Percentiles rank a stretch among this genome's conserved stretches.
Conservation (phyloP, 768 basidiomycete genomes). For the Suillus hirtellus region DNA sequence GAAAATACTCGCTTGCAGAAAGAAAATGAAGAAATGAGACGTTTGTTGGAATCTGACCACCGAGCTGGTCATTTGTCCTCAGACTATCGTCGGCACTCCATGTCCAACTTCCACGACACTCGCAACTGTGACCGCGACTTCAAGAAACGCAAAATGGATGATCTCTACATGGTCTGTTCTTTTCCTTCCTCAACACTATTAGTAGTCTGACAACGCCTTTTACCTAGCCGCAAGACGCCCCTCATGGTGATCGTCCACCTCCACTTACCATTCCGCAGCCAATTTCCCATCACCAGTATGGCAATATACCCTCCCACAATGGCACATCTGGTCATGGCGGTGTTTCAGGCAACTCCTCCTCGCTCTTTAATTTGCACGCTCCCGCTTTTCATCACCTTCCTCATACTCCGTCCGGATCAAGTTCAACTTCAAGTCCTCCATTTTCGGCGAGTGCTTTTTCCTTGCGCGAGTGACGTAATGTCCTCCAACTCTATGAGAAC, state of each 20-base stretch:
- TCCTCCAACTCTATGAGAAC: slow-evolving; percentile 35
- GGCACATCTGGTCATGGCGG: slow-evolving; percentile 39
- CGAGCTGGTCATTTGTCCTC: slow-evolving; percentile 34
- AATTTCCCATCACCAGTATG: slow-evolving; percentile 50
- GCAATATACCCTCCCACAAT: slow-evolving; percentile 39
- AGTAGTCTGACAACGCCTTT: slow-evolving; percentile 3
- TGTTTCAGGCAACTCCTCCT: slow-evolving; percentile 38
- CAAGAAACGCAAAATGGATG: slow-evolving; percentile 64
- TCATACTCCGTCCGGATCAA: slow-evolving; percentile 71
- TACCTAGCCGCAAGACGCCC: slow-evolving; percentile 49
- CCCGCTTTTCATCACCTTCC: slow-evolving; percentile 63
- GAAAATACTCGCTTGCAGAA: slow-evolving; percentile 71
- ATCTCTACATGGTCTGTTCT: slow-evolving; percentile 52
- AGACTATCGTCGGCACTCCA: slow-evolving; percentile 50
- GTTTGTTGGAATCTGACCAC: slow-evolving; percentile 53
- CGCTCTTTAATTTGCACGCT: slow-evolving; percentile 54
- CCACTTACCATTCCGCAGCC: slow-evolving; percentile 66
- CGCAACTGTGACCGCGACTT: slow-evolving; percentile 57
- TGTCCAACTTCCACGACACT: slow-evolving; percentile 48
- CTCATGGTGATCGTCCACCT: slow-evolving; percentile 46
- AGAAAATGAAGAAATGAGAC: slow-evolving; percentile 75
- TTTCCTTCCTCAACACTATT: background rate
- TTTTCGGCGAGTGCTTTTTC: slow-evolving; percentile 82
- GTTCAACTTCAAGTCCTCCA: slow-evolving; percentile 74
- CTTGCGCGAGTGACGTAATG: slow-evolving; percentile 32